A percentile compares a stretch with the other conserved stretches of the same genome.
Conservation (phyloP, 768 basidiomycete species). For the Phanerodontia chrysosporium region DNA sequence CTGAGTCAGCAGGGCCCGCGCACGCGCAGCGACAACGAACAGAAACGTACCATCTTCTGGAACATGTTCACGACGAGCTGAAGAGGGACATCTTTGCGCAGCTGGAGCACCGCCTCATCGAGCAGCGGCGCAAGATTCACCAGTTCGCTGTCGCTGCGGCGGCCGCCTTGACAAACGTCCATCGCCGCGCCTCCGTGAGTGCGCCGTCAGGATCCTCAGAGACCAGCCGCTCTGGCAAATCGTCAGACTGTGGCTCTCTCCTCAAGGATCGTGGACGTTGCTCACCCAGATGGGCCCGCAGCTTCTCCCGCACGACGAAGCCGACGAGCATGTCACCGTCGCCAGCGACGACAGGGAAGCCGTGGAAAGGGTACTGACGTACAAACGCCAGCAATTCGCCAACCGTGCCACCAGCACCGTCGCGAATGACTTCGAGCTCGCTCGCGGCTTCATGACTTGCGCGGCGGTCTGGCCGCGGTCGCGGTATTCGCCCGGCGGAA, state of each 20-base stretch:
- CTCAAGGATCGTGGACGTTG: too few species aligned
- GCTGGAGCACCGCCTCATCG: slow-evolving; percentile 51
- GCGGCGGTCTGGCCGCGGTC: slow-evolving; percentile 62
- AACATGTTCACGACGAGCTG: slow-evolving; percentile 72
- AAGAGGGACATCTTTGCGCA: slow-evolving; percentile 65
- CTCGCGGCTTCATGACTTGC: slow-evolving; percentile 51
- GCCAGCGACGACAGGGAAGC: slow-evolving; percentile 59
- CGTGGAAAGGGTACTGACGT: slow-evolving; percentile 44
- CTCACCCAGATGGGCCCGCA: slow-evolving; percentile 36
- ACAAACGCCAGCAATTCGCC: slow-evolving; percentile 47
- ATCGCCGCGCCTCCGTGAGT: slow-evolving; percentile 9
- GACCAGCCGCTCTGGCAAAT: slow-evolving; percentile 23
- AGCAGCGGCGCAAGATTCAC: slow-evolving; percentile 32
- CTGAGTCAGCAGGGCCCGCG: background rate
- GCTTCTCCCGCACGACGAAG: slow-evolving; percentile 54
- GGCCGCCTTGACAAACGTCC: slow-evolving; percentile 17
- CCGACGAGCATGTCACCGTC: slow-evolving; percentile 45
- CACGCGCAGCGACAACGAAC: background rate
- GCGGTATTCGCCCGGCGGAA: slow-evolving; percentile 59
- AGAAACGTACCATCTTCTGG: slow-evolving; percentile 54
- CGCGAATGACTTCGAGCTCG: slow-evolving; percentile 49
- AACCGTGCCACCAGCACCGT: slow-evolving; percentile 38
- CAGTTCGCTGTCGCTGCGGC: slow-evolving; percentile 8
- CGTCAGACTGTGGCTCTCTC: too few species aligned
- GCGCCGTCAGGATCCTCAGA: slow-evolving; percentile 16